These are phyloP conservation scores for Cadophora gregata DNA, from an alignment of 2,329 filamentous ascomycete genomes.

Conservation along the genomic window DNA sequence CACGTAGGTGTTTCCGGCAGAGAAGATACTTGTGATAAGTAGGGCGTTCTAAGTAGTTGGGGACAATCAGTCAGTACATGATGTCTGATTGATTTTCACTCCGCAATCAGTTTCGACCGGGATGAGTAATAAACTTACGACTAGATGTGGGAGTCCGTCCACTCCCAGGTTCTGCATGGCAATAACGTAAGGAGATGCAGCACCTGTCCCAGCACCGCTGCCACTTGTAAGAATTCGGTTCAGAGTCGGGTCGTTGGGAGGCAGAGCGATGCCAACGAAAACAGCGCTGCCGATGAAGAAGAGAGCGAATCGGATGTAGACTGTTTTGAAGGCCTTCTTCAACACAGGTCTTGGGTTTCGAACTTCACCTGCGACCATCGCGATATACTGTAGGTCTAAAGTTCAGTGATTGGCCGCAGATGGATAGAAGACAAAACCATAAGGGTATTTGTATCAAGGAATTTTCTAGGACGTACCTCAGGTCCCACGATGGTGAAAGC, in stretches of 20 bases:
- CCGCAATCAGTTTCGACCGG: too few relatives aligned
- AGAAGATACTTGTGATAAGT: constrained; percentile 69
- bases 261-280: constrained; percentile 67
- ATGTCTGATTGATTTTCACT: too few relatives aligned
- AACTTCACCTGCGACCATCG: constrained; percentile 72
- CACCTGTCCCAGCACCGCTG: constrained; percentile 51
- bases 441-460: not conserved
- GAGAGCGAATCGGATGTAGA: constrained; percentile 72
- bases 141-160: constrained; percentile 65
- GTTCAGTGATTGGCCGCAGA: not conserved
- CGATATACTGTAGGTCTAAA: constrained; percentile 59
- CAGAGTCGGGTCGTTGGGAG: constrained; percentile 62
- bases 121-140: constrained; percentile 41
- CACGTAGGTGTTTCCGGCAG: constrained; percentile 62
- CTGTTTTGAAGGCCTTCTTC: constrained; percentile 72
- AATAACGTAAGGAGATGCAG: constrained; percentile 51
- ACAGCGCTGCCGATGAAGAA: constrained; percentile 75
- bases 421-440: not conserved
- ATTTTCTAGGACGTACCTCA: not conserved
- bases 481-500: constrained; percentile 9
- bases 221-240: constrained; percentile 52
- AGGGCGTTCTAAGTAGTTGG: constrained; percentile 58
- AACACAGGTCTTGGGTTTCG: constrained; percentile 67
- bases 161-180: constrained; percentile 72
- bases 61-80: not conserved